Evolutionary conservation across 1,284 basidiomycete genomes (phyloP), one percentile per base, ranked within the genome.

Genomic region (Ustilago sp.): DNA sequence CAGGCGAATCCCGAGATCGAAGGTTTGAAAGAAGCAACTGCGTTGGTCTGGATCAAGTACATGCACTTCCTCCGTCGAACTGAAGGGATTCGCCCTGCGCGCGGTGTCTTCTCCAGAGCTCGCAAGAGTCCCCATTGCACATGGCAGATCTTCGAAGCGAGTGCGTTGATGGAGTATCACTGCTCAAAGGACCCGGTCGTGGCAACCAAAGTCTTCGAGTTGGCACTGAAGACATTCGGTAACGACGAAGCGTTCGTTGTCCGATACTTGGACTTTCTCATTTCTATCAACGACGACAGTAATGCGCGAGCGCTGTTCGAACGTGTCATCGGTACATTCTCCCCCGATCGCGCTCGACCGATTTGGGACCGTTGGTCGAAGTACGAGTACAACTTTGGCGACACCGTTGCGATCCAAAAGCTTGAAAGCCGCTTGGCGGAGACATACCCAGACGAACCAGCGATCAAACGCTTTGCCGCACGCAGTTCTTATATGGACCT

Each of bases 241-340:
- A 90, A 92, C 34, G 93, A 98, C 76, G 90, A 81, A 64, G 80
- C 82, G 0, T 98, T 92, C 80, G 93, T 97, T 11, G 88, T 94
- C 65, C 90, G 92, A 61, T 98, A 98, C 87, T 90, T 99, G 47
- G 91, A 92, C 36, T 99, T 97, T 89, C 88, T 99, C 76, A 93
- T 99, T 77, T 92, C 92, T 19, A 91, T 97, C 87, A 98, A 99
- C 85, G 96, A 99, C 86, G 93, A 95, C 82, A 94, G 92, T 84
- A 95, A 99, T 87, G 96, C 95, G 0, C 91, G 96, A 51, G 95
- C 96, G 0, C 88, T 99, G 32, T 98, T 99, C 84, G 96, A 99
- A 86, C 91, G 93, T 50, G 91, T 93, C 12, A 92, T 95, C 41
- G 88, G 89, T 7, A 92, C 90, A 1, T 94, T 98, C 84, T 86